A percentile compares a stretch with the other conserved stretches of the same genome.
Evolutionary conservation across 23 red algal species (phyloP).

Genomic region (Agarophyton chilense): DNA sequence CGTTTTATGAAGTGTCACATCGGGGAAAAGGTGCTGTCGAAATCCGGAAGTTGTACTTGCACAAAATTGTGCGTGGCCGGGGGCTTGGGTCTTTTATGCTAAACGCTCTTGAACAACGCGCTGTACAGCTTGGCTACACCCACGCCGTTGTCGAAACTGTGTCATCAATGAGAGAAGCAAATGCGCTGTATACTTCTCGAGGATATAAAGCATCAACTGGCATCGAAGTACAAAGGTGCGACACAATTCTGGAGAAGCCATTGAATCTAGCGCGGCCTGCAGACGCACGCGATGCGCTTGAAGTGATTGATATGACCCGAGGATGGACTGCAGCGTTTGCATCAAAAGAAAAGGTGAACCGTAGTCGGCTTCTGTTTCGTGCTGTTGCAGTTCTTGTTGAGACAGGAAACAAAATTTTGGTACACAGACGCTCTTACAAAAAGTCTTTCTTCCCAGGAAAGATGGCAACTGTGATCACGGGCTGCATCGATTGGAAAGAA

Average conservation of each 20-base stretch:
- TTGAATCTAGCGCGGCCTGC: not conserved
- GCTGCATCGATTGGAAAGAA: conserved; percentile 57
- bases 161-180: conserved; percentile 37
- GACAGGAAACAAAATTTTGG: conserved; percentile 36
- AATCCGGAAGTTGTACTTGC: conserved; percentile 78
- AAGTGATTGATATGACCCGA: conserved; percentile 53
- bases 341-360: conserved; percentile 14
- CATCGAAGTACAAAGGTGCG: conserved; percentile 49
- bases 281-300: not conserved
- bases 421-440: conserved; percentile 49
- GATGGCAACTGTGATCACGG: conserved; percentile 48
- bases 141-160: conserved; percentile 43
- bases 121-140: conserved; percentile 52
- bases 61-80: conserved; percentile 43
- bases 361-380: conserved; percentile 33
- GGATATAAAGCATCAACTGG: conserved; percentile 36
- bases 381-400: conserved; percentile 67
- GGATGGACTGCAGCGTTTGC: conserved; percentile 43
- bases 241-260: conserved; percentile 55
- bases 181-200: conserved; percentile 20
- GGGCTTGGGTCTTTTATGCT: conserved; percentile 67
- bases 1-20: conserved; percentile 64
- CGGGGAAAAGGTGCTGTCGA: conserved; percentile 41
- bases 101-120: conserved; percentile 61
- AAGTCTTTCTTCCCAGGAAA: conserved; percentile 43